Evolutionary conservation across 108 stramenopile genomes (phyloP).

Genomic region (Craspedostauros australis): DNA sequence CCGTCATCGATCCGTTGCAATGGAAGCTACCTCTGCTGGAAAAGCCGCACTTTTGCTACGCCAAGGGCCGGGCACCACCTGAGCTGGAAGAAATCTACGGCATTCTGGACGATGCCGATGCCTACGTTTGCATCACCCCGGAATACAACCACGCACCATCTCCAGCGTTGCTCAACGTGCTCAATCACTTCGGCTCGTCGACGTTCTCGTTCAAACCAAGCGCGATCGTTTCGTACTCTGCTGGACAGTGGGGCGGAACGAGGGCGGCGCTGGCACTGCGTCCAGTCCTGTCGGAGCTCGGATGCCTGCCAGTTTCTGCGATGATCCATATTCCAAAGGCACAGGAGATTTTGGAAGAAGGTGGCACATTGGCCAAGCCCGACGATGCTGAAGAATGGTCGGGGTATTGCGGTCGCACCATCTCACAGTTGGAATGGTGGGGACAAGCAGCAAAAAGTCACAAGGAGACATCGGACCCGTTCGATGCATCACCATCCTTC

Average conservation of each 20-base stretch:
- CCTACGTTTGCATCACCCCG: constrained; percentile 68
- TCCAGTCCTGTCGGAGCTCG: constrained; percentile 62
- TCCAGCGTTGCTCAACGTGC: constrained; percentile 58
- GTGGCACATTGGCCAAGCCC: constrained; percentile 37
- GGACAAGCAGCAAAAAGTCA: constrained; percentile 49
- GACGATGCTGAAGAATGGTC: constrained; percentile 36
- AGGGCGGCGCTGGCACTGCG: constrained; percentile 57
- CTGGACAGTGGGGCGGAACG: constrained; percentile 78
- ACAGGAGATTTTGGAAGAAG: constrained; percentile 45
- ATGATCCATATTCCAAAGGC: constrained; percentile 69
- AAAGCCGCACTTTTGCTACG: constrained; percentile 65
- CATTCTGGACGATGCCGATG: constrained; percentile 48
- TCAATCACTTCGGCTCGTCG: constrained; percentile 74
- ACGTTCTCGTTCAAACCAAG: constrained; percentile 64
- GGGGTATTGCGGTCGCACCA: constrained; percentile 45
- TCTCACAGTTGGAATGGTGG: constrained; percentile 82
- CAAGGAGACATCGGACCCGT: constrained; percentile 42
- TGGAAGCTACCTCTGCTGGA: constrained; percentile 41
- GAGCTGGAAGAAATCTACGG: constrained; percentile 25
- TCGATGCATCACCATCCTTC: constrained; percentile 43
- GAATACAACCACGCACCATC: constrained; percentile 82
- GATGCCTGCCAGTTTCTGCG: constrained; percentile 71
- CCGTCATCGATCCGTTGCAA: constrained; percentile 35
- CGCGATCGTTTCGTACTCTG: constrained; percentile 71
- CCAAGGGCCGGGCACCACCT: constrained; percentile 29